phyloP scores from a whole-genome alignment of 2,329 filamentous ascomycete genomes.

The Aspergillus terreus region DNA sequence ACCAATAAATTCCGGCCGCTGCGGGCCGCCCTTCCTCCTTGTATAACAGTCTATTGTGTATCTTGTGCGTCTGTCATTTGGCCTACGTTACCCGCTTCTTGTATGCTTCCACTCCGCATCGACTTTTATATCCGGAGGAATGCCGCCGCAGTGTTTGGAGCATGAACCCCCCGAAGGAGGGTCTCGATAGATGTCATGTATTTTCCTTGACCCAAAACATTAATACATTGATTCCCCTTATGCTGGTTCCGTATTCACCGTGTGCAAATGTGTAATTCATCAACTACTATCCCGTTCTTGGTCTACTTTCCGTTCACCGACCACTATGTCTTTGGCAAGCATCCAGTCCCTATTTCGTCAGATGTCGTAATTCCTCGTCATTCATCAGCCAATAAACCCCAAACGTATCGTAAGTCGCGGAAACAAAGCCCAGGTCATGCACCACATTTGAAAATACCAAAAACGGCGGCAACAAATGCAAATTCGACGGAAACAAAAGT shows the following conservation, averaged over 20 bases:
- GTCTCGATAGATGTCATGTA: constrained; percentile 5
- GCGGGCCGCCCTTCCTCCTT: constrained; percentile 20
- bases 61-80: constrained; percentile 14
- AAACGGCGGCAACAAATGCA: not conserved
- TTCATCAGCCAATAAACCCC: too few relatives aligned
- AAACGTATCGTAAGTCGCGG: not conserved
- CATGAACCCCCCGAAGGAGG: constrained; percentile 1
- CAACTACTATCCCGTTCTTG: too few relatives aligned
- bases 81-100: constrained; percentile 10
- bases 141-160: constrained; percentile 17
- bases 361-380: not conserved
- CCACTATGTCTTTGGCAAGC: too few relatives aligned
- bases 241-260: not conserved
- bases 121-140: constrained; percentile 20
- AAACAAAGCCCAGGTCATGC: not conserved
- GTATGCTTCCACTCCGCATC: constrained; percentile 12
- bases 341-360: not conserved
- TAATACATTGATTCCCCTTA: constrained; percentile 6
- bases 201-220: constrained; percentile 5
- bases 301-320: too few relatives aligned
- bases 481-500: not conserved
- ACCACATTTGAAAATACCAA: too few relatives aligned
- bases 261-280: too few relatives aligned
- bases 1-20: constrained; percentile 1
- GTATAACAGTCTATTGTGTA: constrained; percentile 24